A percentile compares a stretch with the other conserved stretches of the same genome.
Evolutionary conservation across 148 eudicot species (phyloP).

Genomic region (Gaultheria prostrata): DNA sequence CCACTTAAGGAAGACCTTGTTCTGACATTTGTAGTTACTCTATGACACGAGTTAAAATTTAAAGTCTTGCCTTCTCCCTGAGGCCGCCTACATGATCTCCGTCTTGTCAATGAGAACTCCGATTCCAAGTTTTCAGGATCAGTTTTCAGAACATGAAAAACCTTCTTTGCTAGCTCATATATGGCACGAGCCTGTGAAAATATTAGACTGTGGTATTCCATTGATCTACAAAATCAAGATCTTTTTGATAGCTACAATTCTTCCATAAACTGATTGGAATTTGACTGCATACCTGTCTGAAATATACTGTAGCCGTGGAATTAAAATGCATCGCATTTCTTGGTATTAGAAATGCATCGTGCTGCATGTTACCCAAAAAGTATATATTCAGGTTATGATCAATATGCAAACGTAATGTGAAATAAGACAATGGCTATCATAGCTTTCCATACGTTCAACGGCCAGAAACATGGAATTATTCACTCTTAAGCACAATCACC

Average conservation of each 20-base stretch:
- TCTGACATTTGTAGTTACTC: slow-evolving; percentile 25
- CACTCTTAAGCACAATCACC: neutral
- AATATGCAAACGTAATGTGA: neutral
- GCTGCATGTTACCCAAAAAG: slow-evolving; percentile 41
- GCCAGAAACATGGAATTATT: neutral
- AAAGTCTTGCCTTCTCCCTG: slow-evolving; percentile 29
- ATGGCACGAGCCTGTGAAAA: slow-evolving; percentile 70
- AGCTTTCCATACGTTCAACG: neutral
- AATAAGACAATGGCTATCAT: neutral
- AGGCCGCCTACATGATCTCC: slow-evolving; percentile 54
- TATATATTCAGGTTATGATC: neutral
- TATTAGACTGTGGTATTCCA: neutral
- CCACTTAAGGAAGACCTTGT: neutral
- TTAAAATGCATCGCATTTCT: slow-evolving; percentile 82
- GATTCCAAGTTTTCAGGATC: slow-evolving; percentile 56
- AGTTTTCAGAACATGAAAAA: slow-evolving; percentile 54
- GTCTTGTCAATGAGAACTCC: slow-evolving; percentile 51
- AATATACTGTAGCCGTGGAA: slow-evolving; percentile 57
- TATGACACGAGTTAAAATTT: slow-evolving; percentile 21
- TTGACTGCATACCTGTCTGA: slow-evolving; percentile 65
- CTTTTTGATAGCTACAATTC: neutral
- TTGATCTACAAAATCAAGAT: slow-evolving; percentile 5
- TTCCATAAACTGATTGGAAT: neutral
- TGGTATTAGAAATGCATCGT: slow-evolving; percentile 67
- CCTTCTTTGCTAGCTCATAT: slow-evolving; percentile 66